Conservation (phyloP, 225 moss, liverwort and hornwort species). For the Straminergon stramineum region DNA sequence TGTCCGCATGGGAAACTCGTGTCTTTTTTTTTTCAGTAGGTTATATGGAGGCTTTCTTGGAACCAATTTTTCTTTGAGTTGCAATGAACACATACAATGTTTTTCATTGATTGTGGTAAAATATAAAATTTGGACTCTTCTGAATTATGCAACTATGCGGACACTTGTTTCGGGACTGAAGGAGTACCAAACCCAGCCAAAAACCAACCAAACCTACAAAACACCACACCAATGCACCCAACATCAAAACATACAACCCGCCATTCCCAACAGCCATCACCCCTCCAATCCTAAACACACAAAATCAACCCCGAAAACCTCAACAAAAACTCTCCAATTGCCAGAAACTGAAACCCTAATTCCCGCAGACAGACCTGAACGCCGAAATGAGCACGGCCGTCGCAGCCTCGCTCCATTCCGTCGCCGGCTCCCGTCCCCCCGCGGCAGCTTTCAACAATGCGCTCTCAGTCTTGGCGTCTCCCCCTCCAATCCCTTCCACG, state of each 20-base stretch:
- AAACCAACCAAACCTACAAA: not conserved
- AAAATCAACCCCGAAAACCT: too few species aligned
- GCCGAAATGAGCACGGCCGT: slow-evolving; percentile 36
- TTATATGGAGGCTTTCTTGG: not conserved
- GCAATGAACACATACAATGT: not conserved
- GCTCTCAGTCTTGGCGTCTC: slow-evolving; percentile 20
- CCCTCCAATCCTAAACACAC: not conserved
- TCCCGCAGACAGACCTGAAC: slow-evolving; percentile 19
- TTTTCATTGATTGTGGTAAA: not conserved
- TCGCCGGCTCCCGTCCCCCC: slow-evolving; percentile 46
- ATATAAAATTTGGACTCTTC: not conserved
- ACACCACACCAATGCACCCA: not conserved
- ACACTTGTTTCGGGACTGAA: too few species aligned
- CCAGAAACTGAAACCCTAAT: not conserved
- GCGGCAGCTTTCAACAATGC: slow-evolving; percentile 15
- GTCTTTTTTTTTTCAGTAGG: not conserved
- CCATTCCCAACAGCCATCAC: not conserved
- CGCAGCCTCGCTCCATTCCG: slow-evolving; percentile 58
- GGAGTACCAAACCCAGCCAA: too few species aligned
- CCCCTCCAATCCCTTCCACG: slow-evolving; percentile 23
- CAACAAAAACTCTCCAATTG: not conserved
- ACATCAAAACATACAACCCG: not conserved
- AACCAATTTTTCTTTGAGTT: not conserved
- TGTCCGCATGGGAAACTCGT: not conserved
- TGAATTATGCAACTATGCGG: not conserved